Base-by-base conservation (phyloP, 2,329 filamentous ascomycete genomes). In the Parafenestella ontariensis region DNA sequence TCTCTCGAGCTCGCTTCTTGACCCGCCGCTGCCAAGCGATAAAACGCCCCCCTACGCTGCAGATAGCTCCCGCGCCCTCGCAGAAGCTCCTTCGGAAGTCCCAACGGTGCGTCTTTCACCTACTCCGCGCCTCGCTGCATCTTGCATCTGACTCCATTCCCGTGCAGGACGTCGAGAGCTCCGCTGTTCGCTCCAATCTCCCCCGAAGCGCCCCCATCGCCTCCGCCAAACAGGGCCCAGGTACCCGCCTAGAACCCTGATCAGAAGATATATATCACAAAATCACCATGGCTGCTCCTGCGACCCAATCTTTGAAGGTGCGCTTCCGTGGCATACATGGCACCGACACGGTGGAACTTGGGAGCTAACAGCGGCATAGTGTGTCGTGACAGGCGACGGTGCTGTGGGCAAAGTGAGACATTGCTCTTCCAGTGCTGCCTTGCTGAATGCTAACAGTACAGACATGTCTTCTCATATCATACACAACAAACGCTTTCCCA, bases 401-500 rank as follows among this genome's bases (percentile, higher is more conserved):
- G 95, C 95, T 76, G 95, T 99, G 71, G 95, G 95, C 80, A 99
- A 99, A 87, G 93, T 96, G 80, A 79, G 82, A 52, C 52, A 56
- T 53, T 55, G 59, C 64, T 59, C 59, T 48, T 46, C 58, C 51
- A 40, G 61, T 50, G 56, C 31, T 52, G 40, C 46, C 17, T 36
- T 29, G n/a, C 48, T 21, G 31, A n/a, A 49, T 56, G 60, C 70
- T 78, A 64, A 76, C 61, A 15, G 43, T 40, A 23, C 67, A 97
- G 94, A 99, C 95, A 84, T 99, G 95, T 83, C 88, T 99, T 56
- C 88, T 99, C 71, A 99, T 99, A 77, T 98, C 94, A 48, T 99
- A 99, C 82, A 98, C 95, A 62, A 99, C 95, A 62, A 99, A 98
- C 82, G 95, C 95, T 64, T 99, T 99, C 78, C 95, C 95, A n/a